Evolutionary conservation across 257 asterid genomes (phyloP).

Genomic region (Paraleonurus japonicus): DNA sequence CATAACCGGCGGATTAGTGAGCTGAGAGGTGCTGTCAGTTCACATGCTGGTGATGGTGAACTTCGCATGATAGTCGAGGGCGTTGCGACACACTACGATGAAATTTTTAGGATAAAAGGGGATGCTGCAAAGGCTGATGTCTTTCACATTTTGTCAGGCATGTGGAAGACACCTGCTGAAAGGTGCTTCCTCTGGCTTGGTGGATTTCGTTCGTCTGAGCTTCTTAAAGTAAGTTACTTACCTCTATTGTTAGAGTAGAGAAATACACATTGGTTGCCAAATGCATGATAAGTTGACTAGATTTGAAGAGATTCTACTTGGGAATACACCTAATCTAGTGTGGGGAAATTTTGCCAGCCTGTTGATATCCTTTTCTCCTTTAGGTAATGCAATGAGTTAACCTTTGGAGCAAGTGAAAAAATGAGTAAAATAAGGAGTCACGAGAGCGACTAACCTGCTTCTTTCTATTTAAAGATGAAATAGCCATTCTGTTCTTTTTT

Average conservation of each 20-base stretch:
- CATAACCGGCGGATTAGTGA: conserved; percentile 72
- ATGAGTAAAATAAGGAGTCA: neutral
- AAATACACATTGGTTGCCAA: neutral
- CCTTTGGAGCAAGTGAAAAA: neutral
- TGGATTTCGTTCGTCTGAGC: conserved; percentile 87
- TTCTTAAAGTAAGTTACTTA: conserved; percentile 54
- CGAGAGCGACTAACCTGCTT: neutral
- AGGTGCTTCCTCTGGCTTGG: conserved; percentile 97
- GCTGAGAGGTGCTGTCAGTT: conserved; percentile 83
- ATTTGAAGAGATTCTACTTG: neutral
- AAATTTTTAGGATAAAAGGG: conserved; percentile 71
- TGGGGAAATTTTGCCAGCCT: neutral
- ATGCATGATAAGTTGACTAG: neutral
- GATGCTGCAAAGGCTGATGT: conserved; percentile 87
- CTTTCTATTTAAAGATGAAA: neutral
- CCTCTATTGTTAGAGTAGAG: neutral
- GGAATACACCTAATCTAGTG: neutral
- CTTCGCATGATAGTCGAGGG: conserved; percentile 84
- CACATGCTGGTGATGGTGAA: conserved; percentile 92
- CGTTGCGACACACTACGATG: conserved; percentile 69
- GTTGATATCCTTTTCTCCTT: neutral
- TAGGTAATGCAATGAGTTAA: neutral
- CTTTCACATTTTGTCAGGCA: conserved; percentile 85
- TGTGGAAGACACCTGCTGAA: conserved; percentile 96
- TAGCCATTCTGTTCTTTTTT: neutral